Conservation (phyloP, 495 filamentous ascomycete species). For the Filosporella fistucella region DNA sequence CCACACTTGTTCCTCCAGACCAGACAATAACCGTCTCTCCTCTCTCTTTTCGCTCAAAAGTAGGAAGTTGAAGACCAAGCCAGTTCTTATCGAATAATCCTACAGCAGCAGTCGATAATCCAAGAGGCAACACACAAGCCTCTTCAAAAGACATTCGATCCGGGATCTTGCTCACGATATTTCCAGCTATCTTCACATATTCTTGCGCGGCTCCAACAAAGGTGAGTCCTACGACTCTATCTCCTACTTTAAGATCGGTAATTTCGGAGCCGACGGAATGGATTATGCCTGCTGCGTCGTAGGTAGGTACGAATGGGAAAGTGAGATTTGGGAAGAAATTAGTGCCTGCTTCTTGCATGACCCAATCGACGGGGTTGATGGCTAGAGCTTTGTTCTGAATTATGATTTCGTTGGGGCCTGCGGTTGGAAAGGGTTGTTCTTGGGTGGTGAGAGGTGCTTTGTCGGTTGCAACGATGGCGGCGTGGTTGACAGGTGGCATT, state of each 20-base stretch:
- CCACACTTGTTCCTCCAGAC: conserved; percentile 23
- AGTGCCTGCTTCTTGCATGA: background rate
- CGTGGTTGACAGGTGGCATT: background rate
- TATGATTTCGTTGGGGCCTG: background rate
- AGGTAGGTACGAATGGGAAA: conserved; percentile 36
- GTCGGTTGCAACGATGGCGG: background rate
- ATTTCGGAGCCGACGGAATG: conserved; percentile 39
- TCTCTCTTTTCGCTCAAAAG: background rate
- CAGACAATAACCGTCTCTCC: conserved; percentile 9
- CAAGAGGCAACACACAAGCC: conserved; percentile 38
- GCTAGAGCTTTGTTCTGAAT: conserved; percentile 5
- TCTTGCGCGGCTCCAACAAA: conserved; percentile 24
- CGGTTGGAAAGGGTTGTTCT: background rate
- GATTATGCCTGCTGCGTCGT: conserved; percentile 50
- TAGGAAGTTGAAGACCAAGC: conserved; percentile 7
- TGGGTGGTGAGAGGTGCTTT: background rate
- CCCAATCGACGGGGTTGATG: conserved; percentile 8
- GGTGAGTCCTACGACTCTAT: conserved; percentile 1
- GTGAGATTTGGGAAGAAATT: conserved; percentile 8
- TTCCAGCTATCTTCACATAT: background rate
- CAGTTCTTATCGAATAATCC: conserved; percentile 30
- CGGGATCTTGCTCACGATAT: conserved; percentile 27
- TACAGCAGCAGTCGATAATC: conserved; percentile 35
- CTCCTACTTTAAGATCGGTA: conserved; percentile 29
- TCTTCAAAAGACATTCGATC: conserved; percentile 28